Base-by-base conservation (phyloP, 2,329 filamentous ascomycete genomes). In the Lecanicillium sp. region DNA sequence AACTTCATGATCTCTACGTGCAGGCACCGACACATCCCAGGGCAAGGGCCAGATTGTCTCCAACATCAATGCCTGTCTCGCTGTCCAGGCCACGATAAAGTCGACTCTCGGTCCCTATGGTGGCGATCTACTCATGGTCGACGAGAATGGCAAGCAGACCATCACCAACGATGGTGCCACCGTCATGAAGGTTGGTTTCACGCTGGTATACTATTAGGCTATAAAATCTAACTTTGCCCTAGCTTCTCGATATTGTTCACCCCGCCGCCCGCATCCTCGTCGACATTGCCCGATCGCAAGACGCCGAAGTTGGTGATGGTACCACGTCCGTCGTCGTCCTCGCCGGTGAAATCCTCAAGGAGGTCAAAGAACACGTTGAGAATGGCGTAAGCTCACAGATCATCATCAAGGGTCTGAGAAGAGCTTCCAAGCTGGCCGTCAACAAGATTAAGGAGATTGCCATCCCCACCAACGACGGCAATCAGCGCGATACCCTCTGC, bases 391-490 rank as follows among this genome's bases (percentile, higher is more conserved):
- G 90, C 78, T 87, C 90, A 64, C 93, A 97, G 77, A 89, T 90
- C 54, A 96, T 98, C 67, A 88, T 97, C 69, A 98, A 97, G 78
- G 91, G 89, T 51, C 73, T 98, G 66, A 81, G 93, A 71, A 88
- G 85, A 72, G 88, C 91, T 9, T 88, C 85, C 43, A 74, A 78
- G 56, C 87, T 97, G 81, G 91, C 93, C 15, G 89, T 97, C 67
- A 97, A 97, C 78, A 97, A 96, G 78, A 85, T 98, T 67, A 95
- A 94, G 79, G 93, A 98, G 73, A 95, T 98, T 67, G 86, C 90
- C 40, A 81, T 97, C 57, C 83, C 83, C 70, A 90, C 89, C 48
- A 79, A 82, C 57, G 89, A 95, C 66, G 80, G 77, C 51, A 91
- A 87, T 70, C 86, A 85, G 70, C 82, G 87, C 58, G 90, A 96